Percentiles rank a stretch among this genome's conserved stretches.
Conservation (phyloP, 306 rosid species). For the Trifolium fragiferum region DNA sequence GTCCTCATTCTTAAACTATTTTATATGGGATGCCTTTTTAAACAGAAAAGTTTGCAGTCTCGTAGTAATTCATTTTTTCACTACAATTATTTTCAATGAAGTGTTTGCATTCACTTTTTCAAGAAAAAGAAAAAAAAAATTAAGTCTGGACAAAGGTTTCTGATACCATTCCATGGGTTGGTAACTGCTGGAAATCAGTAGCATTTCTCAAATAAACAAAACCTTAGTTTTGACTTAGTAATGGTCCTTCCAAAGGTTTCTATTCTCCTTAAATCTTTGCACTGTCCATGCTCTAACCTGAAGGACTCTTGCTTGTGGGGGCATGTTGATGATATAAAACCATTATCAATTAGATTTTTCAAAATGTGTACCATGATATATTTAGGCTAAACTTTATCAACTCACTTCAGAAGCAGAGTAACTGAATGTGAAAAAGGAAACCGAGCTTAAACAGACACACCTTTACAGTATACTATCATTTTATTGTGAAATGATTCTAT, state of each 20-base stretch:
- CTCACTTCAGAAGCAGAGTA: constrained; percentile 4
- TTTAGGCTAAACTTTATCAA: neutral
- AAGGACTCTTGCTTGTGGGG: neutral
- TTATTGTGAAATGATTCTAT: neutral
- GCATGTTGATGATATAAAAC: neutral
- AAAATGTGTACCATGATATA: constrained; percentile 3
- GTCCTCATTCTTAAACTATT: no score
- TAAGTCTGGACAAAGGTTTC: neutral
- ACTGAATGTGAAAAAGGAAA: neutral
- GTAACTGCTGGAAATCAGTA: neutral
- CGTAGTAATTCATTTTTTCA: neutral
- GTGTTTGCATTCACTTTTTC: neutral
- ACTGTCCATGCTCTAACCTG: constrained; percentile 8
- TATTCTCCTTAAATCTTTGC: neutral
- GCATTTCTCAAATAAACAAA: neutral
- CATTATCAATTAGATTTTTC: neutral
- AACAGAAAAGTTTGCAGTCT: neutral
- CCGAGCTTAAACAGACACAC: neutral
- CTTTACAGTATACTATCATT: neutral
- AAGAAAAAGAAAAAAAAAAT: neutral
- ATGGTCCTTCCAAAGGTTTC: neutral
- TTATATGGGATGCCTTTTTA: neutral
- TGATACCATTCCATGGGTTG: neutral
- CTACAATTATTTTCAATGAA: neutral
- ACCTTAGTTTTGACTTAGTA: neutral